Evolutionary conservation across 2,329 filamentous ascomycete genomes (phyloP), one percentile per base, ranked within the genome.

Genomic region (Alternaria metachromatica): DNA sequence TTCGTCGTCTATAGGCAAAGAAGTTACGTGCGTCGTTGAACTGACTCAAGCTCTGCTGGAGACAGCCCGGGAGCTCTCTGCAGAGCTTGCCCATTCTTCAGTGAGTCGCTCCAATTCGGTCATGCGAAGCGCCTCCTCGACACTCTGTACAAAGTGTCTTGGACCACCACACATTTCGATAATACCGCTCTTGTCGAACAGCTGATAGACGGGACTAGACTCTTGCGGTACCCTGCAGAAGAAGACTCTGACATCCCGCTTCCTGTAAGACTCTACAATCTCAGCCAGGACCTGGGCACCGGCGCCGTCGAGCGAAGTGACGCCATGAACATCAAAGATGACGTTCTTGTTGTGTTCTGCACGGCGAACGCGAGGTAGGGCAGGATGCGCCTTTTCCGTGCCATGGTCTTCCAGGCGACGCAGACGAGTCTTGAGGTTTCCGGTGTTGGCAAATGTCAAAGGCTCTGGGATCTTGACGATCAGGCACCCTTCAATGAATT

Each of bases 391-490:
- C 57, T 87, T 85, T 49, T 85, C 90, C 0, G 93, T 95, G n/a
- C 96, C 96, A 75, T 98, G 97, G 21, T 94, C 87, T 80, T 98
- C 96, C 2, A 99, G 85, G 7, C 96, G 85, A 6, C 92, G 87
- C 11, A 99, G 85, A 5, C 96, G 87, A 56, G 90, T 91, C 80
- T 96, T 97, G 48, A 99, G 84, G 71, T 96, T 92, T 50, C 94
- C 96, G 0, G 96, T 98, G 78, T 99, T 99, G 75, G 95, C 95
- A 78, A 99, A 99, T 0, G 95, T 98, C 55, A 99, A 84, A 0
- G 96, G 96, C 77, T 99, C 96, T 0, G 96, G 95, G 59, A 99
- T 98, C 84, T 98, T 98, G 73, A 98, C 93, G 64, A 99, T 97
- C 10, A 99, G 84, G 64, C 92, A 96, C 15, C 95, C 93, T 68